Base-by-base conservation (phyloP, 371 early-diverging fungal species). In the Blyttiomyces sp. region DNA sequence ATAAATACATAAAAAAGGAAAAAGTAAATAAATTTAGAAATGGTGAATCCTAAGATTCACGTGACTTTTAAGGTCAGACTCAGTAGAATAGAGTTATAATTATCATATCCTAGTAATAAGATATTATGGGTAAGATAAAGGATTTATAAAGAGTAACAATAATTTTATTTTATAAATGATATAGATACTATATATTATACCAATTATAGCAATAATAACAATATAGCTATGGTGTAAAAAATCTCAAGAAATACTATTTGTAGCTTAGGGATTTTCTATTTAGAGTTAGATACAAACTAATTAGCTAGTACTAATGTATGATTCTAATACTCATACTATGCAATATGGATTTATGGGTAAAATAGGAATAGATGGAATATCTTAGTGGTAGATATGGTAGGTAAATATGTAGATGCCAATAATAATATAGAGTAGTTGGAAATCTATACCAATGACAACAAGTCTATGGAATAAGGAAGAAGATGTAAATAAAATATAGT, bases 351-450 rank as follows among this genome's bases (percentile, higher is more conserved):
- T 67, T 54, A 64, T 65, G 44, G 66, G 72, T 75, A 67, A 63
- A 45, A 68, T 79, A 48, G 85, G 84, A 56, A 63, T 81, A 59
- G 84, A 83, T 81, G 83, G 84, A 61, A 84, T 84, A 46, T 81
- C 82, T 50, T 72, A 81, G 65, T 84, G 79, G 69, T 81, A 78
- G 72, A 71, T 85, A 73, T 81, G 80, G 81, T 77, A 77, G 76
- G 82, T 84, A 51, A 80, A 78, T 71, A 81, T 85, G 68, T 75
- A 76, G 66, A 85, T 82, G 72, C 77, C 81, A 60, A 82, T 85
- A 65, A 72, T 80, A 62, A 78, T 82, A 61, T 76, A 77, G 76
- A 76, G 75, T 66, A 73, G 75, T 66, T 84, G 80, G 70, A 73
- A 70, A 76, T 68, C 60, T 46, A 51, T 70, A 43, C 23, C 35